Evolutionary conservation across 2,329 filamentous ascomycete species (phyloP).

Genomic region (Ophiosphaerella narmari): DNA sequence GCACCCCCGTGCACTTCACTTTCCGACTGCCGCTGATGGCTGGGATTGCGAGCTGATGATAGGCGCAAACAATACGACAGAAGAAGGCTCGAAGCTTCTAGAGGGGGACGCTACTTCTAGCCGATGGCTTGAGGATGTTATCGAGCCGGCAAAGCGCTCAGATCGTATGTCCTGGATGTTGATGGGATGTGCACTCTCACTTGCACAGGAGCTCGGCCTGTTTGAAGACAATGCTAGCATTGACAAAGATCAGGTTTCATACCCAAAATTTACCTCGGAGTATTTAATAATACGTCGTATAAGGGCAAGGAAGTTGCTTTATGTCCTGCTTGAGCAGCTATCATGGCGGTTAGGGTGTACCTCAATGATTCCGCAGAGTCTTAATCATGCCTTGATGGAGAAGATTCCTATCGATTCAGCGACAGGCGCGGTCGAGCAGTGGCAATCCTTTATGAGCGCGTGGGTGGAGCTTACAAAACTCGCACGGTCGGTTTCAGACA

Average conservation of each 20-base stretch:
- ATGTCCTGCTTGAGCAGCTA: slow-evolving; percentile 57
- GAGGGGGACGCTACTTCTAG: slow-evolving; percentile 46
- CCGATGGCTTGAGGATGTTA: slow-evolving; percentile 59
- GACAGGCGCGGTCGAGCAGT: slow-evolving; percentile 49
- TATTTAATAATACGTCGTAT: slow-evolving; percentile 40
- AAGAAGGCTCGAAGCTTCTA: slow-evolving; percentile 38
- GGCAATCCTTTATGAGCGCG: slow-evolving; percentile 58
- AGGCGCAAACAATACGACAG: slow-evolving; percentile 46
- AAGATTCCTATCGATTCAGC: slow-evolving; percentile 46
- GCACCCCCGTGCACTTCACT: slow-evolving; percentile 60
- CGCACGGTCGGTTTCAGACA: slow-evolving; percentile 58
- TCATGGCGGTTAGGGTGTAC: slow-evolving; percentile 58
- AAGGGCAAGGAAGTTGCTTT: slow-evolving; percentile 41
- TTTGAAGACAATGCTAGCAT: slow-evolving; percentile 49
- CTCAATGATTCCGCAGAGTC: slow-evolving; percentile 56
- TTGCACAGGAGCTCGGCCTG: slow-evolving; percentile 59
- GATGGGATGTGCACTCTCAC: slow-evolving; percentile 58
- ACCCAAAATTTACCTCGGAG: slow-evolving; percentile 37
- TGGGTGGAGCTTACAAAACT: slow-evolving; percentile 54
- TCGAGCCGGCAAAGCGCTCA: slow-evolving; percentile 58
- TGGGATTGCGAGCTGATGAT: slow-evolving; percentile 61
- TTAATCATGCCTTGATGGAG: slow-evolving; percentile 47
- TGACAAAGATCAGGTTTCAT: slow-evolving; percentile 42
- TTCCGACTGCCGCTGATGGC: slow-evolving; percentile 58
- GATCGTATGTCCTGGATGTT: slow-evolving; percentile 67